phyloP scores from a whole-genome alignment of 1,284 basidiomycete genomes.

The Tausonia pullulans region DNA sequence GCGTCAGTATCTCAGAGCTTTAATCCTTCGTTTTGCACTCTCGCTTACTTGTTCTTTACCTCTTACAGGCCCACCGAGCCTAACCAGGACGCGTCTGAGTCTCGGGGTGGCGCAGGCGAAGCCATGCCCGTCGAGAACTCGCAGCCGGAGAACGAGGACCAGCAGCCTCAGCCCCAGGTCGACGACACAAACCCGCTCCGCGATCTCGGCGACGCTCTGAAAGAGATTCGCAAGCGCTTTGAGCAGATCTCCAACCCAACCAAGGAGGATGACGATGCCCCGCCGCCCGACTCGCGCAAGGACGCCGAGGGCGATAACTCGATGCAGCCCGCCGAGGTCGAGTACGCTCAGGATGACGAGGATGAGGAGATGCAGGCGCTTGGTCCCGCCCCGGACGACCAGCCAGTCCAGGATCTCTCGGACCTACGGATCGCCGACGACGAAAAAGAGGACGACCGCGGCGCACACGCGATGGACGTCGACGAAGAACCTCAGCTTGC shows the following conservation, averaged over 20 bases:
- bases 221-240: constrained; percentile 71
- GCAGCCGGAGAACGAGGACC: constrained; percentile 11
- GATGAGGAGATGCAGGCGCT: constrained; percentile 78
- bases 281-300: constrained; percentile 32
- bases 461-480: constrained; percentile 21
- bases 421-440: constrained; percentile 67
- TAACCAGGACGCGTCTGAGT: constrained; percentile 11
- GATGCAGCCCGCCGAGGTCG: constrained; percentile 47
- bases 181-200: constrained; percentile 53
- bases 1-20: constrained; percentile 13
- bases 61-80: constrained; percentile 5
- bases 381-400: constrained; percentile 71
- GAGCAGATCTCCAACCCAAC: constrained; percentile 63
- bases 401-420: constrained; percentile 60
- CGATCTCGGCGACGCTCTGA: constrained; percentile 72
- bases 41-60: background rate
- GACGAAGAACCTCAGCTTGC: constrained; percentile 20
- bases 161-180: constrained; percentile 16
- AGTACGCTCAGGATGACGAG: constrained; percentile 68
- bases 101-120: constrained; percentile 14
- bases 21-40: background rate
- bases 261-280: constrained; percentile 34
- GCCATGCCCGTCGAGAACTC: constrained; percentile 12
- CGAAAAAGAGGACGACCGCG: constrained; percentile 30
- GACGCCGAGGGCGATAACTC: constrained; percentile 10